phyloP scores from a whole-genome alignment of 2,329 filamentous ascomycete genomes.

The Cercospora beticola region DNA sequence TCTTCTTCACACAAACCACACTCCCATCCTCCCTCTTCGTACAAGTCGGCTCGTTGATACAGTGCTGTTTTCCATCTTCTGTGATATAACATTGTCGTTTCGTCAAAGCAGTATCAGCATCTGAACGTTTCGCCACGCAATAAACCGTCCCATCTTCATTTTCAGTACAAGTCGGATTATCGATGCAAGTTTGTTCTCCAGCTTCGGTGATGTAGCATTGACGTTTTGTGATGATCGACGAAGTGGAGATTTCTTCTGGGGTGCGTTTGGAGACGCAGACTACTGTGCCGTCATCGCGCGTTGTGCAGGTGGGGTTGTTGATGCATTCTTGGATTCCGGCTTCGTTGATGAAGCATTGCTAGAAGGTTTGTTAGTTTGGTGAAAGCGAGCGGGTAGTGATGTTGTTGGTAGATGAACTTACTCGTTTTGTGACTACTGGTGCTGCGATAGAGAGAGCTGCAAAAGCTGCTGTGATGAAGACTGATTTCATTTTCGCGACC shows the following conservation, averaged over 20 bases:
- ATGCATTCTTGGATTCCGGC: constrained; percentile 22
- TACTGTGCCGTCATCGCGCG: constrained; percentile 12
- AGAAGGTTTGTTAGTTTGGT: neutral
- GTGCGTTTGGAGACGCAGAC: constrained; percentile 17
- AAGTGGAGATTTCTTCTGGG: neutral
- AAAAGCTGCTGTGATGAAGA: constrained; percentile 14
- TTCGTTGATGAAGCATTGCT: constrained; percentile 22
- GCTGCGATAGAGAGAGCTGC: constrained; percentile 16
- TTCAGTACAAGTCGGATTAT: constrained; percentile 15
- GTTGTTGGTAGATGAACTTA: neutral
- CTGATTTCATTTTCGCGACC: constrained; percentile 17
- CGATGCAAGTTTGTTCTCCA: constrained; percentile 17
- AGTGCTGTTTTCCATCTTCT: constrained; percentile 16
- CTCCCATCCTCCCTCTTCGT: constrained; percentile 15
- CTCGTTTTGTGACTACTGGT: constrained; percentile 14
- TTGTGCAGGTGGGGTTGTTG: constrained; percentile 20
- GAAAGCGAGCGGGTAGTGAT: neutral
- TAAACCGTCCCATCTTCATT: neutral
- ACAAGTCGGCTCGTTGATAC: constrained; percentile 20
- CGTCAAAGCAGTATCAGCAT: neutral
- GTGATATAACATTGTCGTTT: constrained; percentile 24
- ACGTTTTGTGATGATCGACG: constrained; percentile 7
- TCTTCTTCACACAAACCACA: constrained; percentile 13
- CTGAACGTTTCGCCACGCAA: neutral
- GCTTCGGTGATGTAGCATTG: constrained; percentile 20